A percentile compares a stretch with the other conserved stretches of the same genome.
phyloP scores from a whole-genome alignment of 2,329 filamentous ascomycete genomes.

The Bretziella fagacearum region DNA sequence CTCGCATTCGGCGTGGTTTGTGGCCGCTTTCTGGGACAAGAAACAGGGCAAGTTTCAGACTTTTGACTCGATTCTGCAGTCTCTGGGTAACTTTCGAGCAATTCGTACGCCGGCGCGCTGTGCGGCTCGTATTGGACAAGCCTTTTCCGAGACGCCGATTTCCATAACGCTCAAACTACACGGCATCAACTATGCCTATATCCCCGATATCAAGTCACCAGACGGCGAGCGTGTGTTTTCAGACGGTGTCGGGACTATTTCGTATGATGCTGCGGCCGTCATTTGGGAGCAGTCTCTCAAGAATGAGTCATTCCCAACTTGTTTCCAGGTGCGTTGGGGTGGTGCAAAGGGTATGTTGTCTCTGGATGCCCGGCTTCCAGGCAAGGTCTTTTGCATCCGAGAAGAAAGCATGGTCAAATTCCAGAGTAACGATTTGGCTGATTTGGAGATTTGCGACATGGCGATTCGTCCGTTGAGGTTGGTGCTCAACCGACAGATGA shows the following conservation, averaged over 20 bases:
- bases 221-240: slow-evolving; percentile 47
- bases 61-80: slow-evolving; percentile 28
- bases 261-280: slow-evolving; percentile 36
- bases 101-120: slow-evolving; percentile 38
- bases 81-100: slow-evolving; percentile 32
- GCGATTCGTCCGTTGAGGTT: slow-evolving; percentile 50
- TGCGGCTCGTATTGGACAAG: slow-evolving; percentile 44
- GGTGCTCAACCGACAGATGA: slow-evolving; percentile 60
- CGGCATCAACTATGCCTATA: slow-evolving; percentile 21
- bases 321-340: slow-evolving; percentile 57
- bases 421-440: slow-evolving; percentile 30
- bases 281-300: slow-evolving; percentile 40
- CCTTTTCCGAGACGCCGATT: slow-evolving; percentile 58
- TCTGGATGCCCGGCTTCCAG: slow-evolving; percentile 43
- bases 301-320: slow-evolving; percentile 36
- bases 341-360: slow-evolving; percentile 68
- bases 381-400: slow-evolving; percentile 43
- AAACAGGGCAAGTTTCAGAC: slow-evolving; percentile 20
- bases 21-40: slow-evolving; percentile 29
- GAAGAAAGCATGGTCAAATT: slow-evolving; percentile 68
- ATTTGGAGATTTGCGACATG: slow-evolving; percentile 57
- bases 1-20: slow-evolving; percentile 52
- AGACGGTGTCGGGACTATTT: slow-evolving; percentile 66
- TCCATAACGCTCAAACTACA: slow-evolving; percentile 34
- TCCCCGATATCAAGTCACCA: slow-evolving; percentile 35